phyloP scores from a whole-genome alignment of 2,329 filamentous ascomycete species.

The Atkinsonella texensis region DNA sequence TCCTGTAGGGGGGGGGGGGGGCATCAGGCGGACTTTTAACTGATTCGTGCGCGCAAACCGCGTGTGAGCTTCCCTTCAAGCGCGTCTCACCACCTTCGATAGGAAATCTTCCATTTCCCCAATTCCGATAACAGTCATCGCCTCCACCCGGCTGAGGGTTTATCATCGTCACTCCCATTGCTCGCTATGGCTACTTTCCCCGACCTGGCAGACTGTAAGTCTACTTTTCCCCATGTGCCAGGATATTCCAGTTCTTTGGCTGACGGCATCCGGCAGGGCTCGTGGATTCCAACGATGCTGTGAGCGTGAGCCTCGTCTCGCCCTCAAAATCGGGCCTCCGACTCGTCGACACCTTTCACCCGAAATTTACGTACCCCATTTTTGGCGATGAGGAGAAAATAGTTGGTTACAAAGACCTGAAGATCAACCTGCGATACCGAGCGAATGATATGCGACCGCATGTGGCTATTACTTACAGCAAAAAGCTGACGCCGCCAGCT shows the following conservation, averaged over 20 bases:
- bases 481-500: slow-evolving; percentile 52
- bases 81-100: slow-evolving; percentile 6
- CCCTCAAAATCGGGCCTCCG: slow-evolving; percentile 37
- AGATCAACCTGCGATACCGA: slow-evolving; percentile 58
- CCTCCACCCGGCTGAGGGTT: background rate
- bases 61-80: slow-evolving; percentile 4
- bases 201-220: slow-evolving; percentile 23
- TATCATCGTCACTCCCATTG: background rate
- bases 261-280: slow-evolving; percentile 33
- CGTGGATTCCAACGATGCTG: slow-evolving; percentile 46
- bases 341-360: slow-evolving; percentile 60
- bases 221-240: background rate
- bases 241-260: background rate
- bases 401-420: slow-evolving; percentile 76
- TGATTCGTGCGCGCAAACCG: slow-evolving; percentile 14
- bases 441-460: slow-evolving; percentile 67
- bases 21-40: slow-evolving; percentile 13
- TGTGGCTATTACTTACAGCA: slow-evolving; percentile 56
- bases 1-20: too few species aligned
- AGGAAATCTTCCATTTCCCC: background rate
- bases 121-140: background rate
- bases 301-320: slow-evolving; percentile 47
- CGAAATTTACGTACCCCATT: slow-evolving; percentile 79
- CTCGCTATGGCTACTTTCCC: slow-evolving; percentile 18
- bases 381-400: slow-evolving; percentile 90